Conservation (phyloP, 306 rosid species). For the Quercus robur region DNA sequence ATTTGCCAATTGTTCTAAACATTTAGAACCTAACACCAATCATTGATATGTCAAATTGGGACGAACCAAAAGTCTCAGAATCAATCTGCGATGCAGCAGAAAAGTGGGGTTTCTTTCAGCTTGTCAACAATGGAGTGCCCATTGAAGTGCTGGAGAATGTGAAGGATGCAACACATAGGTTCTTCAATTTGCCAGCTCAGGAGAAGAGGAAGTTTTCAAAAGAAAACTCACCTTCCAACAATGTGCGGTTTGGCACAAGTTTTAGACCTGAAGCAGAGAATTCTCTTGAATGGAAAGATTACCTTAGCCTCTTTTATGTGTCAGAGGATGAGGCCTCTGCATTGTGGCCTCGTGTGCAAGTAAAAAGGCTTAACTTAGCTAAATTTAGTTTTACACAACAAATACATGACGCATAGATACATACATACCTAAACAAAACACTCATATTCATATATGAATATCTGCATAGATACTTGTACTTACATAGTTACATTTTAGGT, state of each 20-base stretch:
- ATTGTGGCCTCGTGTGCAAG: constrained; percentile 59
- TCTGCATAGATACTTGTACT: too few species aligned
- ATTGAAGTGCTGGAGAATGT: constrained; percentile 33
- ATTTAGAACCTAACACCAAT: constrained; percentile 23
- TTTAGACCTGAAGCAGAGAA: constrained; percentile 50
- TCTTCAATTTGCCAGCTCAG: constrained; percentile 38
- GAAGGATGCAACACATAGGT: constrained; percentile 47
- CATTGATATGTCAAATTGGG: constrained; percentile 44
- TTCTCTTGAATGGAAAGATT: constrained; percentile 68
- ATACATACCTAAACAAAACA: too few species aligned
- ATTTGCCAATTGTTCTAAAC: too few species aligned
- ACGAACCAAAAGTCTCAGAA: constrained; percentile 26
- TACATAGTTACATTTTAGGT: too few species aligned
- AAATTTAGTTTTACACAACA: not conserved
- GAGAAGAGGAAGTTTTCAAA: constrained; percentile 45
- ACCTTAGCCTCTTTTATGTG: constrained; percentile 51
- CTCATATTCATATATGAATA: too few species aligned
- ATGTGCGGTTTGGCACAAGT: constrained; percentile 48
- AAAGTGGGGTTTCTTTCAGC: constrained; percentile 61
- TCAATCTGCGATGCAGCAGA: constrained; percentile 54
- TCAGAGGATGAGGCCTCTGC: constrained; percentile 52
- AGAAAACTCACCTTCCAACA: constrained; percentile 31
- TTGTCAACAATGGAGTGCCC: constrained; percentile 57
- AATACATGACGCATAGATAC: not conserved
- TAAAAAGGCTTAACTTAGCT: not conserved